Percentiles rank a stretch among this genome's conserved stretches.
These are phyloP conservation scores for Hygrophorus russula DNA, from an alignment of 768 basidiomycete genomes.

Conservation along the genomic window DNA sequence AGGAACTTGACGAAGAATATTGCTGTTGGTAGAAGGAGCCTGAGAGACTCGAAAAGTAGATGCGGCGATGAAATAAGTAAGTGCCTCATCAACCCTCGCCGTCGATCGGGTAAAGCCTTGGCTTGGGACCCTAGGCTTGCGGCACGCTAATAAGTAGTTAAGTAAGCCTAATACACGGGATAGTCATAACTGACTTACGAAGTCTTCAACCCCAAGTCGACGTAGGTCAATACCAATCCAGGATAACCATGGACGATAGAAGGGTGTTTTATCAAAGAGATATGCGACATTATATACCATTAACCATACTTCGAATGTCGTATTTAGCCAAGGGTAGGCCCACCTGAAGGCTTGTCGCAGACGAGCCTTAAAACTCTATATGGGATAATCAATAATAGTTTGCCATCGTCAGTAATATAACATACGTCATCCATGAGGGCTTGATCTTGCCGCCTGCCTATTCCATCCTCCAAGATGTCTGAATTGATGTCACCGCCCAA, in stretches of 20 bases:
- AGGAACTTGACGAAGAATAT: conserved; percentile 96
- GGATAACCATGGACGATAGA: conserved; percentile 85
- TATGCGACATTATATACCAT: conserved; percentile 81
- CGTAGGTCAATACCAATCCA: conserved; percentile 81
- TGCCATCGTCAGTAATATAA: conserved; percentile 6
- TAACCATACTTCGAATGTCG: conserved; percentile 70
- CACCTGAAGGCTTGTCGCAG: conserved; percentile 56
- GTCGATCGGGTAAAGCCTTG: conserved; percentile 16
- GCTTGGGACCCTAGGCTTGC: conserved; percentile 23
- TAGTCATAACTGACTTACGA: conserved; percentile 35
- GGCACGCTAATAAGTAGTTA: conserved; percentile 25
- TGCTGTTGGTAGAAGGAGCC: conserved; percentile 70
- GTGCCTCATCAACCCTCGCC: conserved; percentile 30
- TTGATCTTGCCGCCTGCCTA: conserved; percentile 30
- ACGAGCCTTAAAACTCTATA: conserved; percentile 40
- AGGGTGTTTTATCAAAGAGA: conserved; percentile 76
- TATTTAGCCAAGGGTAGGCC: conserved; percentile 76
- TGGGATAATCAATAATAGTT: conserved; percentile 5
- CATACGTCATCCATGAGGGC: conserved; percentile 44
- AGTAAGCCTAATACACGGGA: neutral
- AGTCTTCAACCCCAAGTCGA: conserved; percentile 67
- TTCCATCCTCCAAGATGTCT: conserved; percentile 51
- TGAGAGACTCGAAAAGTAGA: conserved; percentile 64
- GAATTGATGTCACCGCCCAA: conserved; percentile 70
- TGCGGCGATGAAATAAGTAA: conserved; percentile 45